phyloP scores from a whole-genome alignment of 345 rosid species.

The Lenwebbia sp. region DNA sequence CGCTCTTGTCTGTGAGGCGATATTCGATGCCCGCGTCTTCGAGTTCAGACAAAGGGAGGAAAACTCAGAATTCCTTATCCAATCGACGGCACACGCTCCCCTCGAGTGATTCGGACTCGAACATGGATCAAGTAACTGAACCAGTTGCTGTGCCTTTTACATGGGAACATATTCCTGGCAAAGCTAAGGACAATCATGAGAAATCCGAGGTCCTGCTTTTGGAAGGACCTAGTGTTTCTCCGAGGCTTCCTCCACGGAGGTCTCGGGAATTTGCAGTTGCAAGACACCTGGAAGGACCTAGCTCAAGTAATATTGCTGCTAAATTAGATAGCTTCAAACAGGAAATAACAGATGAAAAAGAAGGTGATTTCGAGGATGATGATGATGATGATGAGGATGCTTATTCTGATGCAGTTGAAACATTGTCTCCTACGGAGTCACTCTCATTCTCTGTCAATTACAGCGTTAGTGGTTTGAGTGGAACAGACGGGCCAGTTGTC shows the following conservation, averaged over 20 bases:
- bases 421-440: slow-evolving; percentile 42
- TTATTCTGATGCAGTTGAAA: slow-evolving; percentile 71
- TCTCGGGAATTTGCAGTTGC: slow-evolving; percentile 11
- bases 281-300: not conserved
- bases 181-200: slow-evolving; percentile 20
- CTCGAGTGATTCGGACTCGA: slow-evolving; percentile 12
- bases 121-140: slow-evolving; percentile 56
- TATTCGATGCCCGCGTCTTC: slow-evolving; percentile 25
- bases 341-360: slow-evolving; percentile 9
- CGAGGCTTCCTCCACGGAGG: slow-evolving; percentile 32
- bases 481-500: slow-evolving; percentile 19
- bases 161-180: slow-evolving; percentile 88
- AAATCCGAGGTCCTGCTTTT: slow-evolving; percentile 1
- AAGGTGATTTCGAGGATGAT: slow-evolving; percentile 11
- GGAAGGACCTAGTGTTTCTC: slow-evolving; percentile 12
- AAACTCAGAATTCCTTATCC: slow-evolving; percentile 5
- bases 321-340: slow-evolving; percentile 5
- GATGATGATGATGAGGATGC: slow-evolving; percentile 28
- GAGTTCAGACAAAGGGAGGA: slow-evolving; percentile 13
- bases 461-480: slow-evolving; percentile 53
- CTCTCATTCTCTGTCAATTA: slow-evolving; percentile 41
- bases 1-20: slow-evolving; percentile 79
- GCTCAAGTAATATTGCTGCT: not conserved
- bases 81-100: slow-evolving; percentile 14
- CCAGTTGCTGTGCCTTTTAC: slow-evolving; percentile 75